Evolutionary conservation across 2,329 filamentous ascomycete genomes (phyloP).

Genomic region (Periglandula ipomoeae): DNA sequence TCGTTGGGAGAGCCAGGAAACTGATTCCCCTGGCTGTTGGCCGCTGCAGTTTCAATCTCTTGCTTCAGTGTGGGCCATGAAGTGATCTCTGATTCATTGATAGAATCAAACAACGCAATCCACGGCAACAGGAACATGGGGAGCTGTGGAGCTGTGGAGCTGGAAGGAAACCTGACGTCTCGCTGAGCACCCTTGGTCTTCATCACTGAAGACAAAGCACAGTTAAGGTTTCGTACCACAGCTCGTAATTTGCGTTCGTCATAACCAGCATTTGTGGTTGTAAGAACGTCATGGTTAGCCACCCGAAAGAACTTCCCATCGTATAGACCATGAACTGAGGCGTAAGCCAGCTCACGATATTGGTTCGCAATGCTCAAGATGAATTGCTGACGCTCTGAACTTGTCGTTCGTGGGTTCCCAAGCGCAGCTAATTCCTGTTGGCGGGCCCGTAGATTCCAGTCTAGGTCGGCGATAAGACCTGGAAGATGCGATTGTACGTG

Average conservation of each 20-base stretch:
- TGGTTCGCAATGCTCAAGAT: not conserved
- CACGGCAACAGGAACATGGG: not conserved
- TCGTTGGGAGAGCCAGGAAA: not conserved
- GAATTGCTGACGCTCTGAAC: not conserved
- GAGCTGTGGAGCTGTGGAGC: not conserved
- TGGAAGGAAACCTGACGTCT: not conserved
- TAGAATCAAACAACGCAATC: not conserved
- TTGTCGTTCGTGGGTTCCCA: not conserved
- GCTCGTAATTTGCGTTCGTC: not conserved
- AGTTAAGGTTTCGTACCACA: not conserved
- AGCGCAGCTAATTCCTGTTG: not conserved
- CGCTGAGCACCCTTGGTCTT: not conserved
- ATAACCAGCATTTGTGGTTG: not conserved
- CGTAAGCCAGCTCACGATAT: constrained; percentile 1
- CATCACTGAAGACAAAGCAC: not conserved
- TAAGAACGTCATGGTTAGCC: not conserved
- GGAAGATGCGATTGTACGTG: constrained; percentile 8
- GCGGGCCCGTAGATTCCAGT: constrained; percentile 7
- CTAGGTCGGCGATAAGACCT: constrained; percentile 5
- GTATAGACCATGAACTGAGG: not conserved
- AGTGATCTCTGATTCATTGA: not conserved
- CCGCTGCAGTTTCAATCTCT: not conserved
- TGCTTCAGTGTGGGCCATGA: not conserved
- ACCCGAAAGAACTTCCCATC: not conserved
- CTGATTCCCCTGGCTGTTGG: not conserved